Conservation (phyloP, 1,284 basidiomycete genomes). For the Trametes hirsuta region DNA sequence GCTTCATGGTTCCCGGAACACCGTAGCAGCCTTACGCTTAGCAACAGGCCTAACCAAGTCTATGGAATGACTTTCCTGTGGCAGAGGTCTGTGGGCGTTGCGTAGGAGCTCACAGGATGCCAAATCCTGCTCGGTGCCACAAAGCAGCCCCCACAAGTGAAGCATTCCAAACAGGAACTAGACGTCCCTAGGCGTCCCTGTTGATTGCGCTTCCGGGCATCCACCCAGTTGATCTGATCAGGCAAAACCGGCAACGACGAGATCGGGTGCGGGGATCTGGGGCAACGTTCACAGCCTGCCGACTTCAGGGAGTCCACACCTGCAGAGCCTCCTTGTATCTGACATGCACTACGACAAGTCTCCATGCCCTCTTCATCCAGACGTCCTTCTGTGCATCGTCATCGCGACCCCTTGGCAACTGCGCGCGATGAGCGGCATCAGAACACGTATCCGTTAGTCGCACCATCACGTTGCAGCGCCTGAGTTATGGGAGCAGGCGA, state of each 20-base stretch:
- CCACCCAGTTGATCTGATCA: constrained; percentile 8
- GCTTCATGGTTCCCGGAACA: too few relatives aligned
- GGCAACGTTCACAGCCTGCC: constrained; percentile 2
- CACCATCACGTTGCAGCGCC: constrained; percentile 16
- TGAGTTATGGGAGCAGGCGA: constrained; percentile 3
- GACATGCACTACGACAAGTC: constrained; percentile 6
- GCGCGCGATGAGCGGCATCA: constrained; percentile 15
- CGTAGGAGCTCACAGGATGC: background rate
- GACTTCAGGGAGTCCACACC: background rate
- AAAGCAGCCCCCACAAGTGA: background rate
- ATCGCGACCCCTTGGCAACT: constrained; percentile 24
- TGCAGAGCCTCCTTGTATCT: background rate
- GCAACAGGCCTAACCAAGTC: too few relatives aligned
- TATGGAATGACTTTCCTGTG: too few relatives aligned
- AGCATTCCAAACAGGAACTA: background rate
- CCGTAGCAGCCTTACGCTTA: too few relatives aligned
- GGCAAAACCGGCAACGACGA: background rate
- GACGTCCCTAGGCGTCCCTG: background rate
- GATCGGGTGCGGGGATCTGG: constrained; percentile 2
- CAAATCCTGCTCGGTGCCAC: background rate
- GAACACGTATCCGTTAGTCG: constrained; percentile 16
- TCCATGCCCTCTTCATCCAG: background rate
- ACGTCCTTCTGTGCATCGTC: constrained; percentile 16
- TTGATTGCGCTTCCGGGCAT: background rate
- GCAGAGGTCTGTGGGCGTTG: too few relatives aligned